Percentiles rank a stretch among this genome's conserved stretches.
Conservation (phyloP, 441 rosid genomes). For the Jatropha multifida region DNA sequence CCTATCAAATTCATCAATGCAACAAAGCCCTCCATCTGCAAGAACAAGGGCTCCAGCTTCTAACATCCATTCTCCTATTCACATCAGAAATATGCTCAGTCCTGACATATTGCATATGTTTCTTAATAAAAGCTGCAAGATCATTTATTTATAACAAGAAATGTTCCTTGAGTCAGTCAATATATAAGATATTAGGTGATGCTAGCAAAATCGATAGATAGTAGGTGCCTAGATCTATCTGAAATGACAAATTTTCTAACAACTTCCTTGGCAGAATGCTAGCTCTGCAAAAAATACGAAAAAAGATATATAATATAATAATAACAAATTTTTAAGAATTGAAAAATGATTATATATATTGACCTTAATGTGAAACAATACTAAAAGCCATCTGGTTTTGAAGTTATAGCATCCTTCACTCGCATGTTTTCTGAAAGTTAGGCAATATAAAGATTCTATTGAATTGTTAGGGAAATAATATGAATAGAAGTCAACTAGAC, state of each 20-base stretch:
- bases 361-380: neutral
- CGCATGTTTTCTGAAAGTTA: neutral
- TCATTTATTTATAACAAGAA: slow-evolving; percentile 5
- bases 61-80: slow-evolving; percentile 96
- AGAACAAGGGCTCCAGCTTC: slow-evolving; percentile 99
- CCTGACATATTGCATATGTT: slow-evolving; percentile 10
- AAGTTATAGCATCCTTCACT: neutral
- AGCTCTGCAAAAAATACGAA: neutral
- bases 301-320: neutral
- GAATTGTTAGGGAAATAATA: neutral
- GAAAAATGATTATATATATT: neutral
- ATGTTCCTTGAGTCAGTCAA: neutral
- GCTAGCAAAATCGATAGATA: neutral
- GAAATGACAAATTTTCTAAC: neutral
- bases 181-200: slow-evolving; percentile 11
- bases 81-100: slow-evolving; percentile 19
- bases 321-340: neutral
- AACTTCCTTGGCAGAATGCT: neutral
- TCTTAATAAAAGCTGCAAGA: neutral
- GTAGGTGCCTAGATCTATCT: neutral
- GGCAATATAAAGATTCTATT: neutral
- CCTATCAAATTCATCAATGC: slow-evolving; percentile 99
- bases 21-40: slow-evolving; percentile 98
- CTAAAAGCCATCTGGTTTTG: neutral
- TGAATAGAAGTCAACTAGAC: neutral